Base-by-base conservation (phyloP, 176 grass and related monocot species). In the Juncus inflexus region DNA sequence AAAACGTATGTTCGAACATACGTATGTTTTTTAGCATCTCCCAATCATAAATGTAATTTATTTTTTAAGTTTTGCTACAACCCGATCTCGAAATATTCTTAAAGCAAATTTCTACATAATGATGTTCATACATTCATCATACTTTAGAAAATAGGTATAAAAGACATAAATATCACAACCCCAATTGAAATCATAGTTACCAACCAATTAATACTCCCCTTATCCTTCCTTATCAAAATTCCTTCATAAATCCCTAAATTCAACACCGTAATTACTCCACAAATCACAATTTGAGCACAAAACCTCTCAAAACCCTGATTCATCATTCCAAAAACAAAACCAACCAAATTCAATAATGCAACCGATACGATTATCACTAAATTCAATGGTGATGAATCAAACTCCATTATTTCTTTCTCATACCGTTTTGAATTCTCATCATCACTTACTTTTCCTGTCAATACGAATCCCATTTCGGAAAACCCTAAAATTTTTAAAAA, bases 371-470 rank as follows among this genome's bases (percentile, higher is more conserved):
- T 90, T 50, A 90, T 79, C 50, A 80, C 81, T 45, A 83, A 82
- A 79, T 78, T 83, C 50, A 80, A 50, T 38, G 81, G 72, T 2
- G 70, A 73, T 0, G 69, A 40, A 4, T 85, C 87, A 15, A 96
- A 87, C 65, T 90, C 87, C 62, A 96, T 85, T n/a, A 81, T 64
- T 75, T 96, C 91, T 66, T 74, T 72, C 58, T 90, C 65, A 9
- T 87, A 96, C 68, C 91, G 79, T 50, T 84, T 85, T 7, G 64
- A 68, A 14, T 64, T 73, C 37, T 87, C 84, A 13, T 63, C 50
- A 13, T 75, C 69, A 7, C 70, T 75, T 36, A 78, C 74, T 70
- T 90, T 81, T 14, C 67, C 7, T 15, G 90, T 58, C 58, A 95
- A 45, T 0, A 2, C 28, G 54, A 95, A 89, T 13, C 37, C 56